These are phyloP conservation scores for Serendipita sp. DNA, from an alignment of 768 basidiomycete genomes.

Conservation along the genomic window DNA sequence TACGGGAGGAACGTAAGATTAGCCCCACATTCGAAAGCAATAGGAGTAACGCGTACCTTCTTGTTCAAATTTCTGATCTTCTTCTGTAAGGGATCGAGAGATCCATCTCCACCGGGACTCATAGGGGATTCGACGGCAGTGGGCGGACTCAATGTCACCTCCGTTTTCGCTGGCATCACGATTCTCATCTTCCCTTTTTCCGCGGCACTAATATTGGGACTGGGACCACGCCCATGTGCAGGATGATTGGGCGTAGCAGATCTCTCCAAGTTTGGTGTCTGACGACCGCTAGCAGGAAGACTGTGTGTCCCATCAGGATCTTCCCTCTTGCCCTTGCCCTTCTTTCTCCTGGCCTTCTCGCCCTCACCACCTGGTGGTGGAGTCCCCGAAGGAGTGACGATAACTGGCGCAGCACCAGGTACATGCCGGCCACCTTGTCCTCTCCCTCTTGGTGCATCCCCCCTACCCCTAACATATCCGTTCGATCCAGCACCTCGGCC, in stretches of 20 bases:
- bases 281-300: slow-evolving; percentile 14
- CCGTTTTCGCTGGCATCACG: slow-evolving; percentile 15
- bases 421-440: slow-evolving; percentile 34
- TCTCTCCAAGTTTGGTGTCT: slow-evolving; percentile 25
- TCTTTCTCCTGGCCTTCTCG: slow-evolving; percentile 15
- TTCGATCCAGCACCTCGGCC: neutral
- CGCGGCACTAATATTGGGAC: slow-evolving; percentile 7
- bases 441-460: neutral
- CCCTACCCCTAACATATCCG: neutral
- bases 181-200: slow-evolving; percentile 13
- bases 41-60: slow-evolving; percentile 44
- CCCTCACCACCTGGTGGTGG: slow-evolving; percentile 7
- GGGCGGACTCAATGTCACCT: slow-evolving; percentile 38
- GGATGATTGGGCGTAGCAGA: slow-evolving; percentile 15
- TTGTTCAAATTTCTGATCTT: slow-evolving; percentile 90
- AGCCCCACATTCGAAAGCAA: neutral
- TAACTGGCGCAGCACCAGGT: slow-evolving; percentile 55
- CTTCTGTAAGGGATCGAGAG: slow-evolving; percentile 73
- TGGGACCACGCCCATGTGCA: slow-evolving; percentile 12
- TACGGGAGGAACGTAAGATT: slow-evolving; percentile 20
- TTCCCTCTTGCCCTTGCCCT: slow-evolving; percentile 15
- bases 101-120: slow-evolving; percentile 15
- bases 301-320: slow-evolving; percentile 11
- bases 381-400: slow-evolving; percentile 25
- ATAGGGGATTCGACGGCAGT: slow-evolving; percentile 23